These are phyloP conservation scores for Starmerella vitae DNA, from an alignment of 805 yeast genomes.

Conservation along the genomic window DNA sequence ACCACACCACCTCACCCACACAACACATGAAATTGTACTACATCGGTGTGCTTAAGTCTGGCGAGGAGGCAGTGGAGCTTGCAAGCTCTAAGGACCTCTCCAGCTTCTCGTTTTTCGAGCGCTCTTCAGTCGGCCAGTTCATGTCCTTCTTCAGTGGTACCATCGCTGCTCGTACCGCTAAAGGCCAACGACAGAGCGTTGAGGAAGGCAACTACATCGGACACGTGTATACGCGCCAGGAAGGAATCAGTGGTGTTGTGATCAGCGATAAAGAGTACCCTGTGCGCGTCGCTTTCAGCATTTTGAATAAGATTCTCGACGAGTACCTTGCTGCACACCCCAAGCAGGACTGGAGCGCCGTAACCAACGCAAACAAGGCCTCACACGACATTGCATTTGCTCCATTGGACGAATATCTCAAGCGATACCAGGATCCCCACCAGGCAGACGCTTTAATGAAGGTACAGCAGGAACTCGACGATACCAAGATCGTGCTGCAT, in stretches of 20 bases:
- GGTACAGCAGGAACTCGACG: constrained; percentile 95
- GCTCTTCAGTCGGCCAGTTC: constrained; percentile 71
- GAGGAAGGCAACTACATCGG: constrained; percentile 87
- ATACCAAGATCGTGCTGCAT: constrained; percentile 89
- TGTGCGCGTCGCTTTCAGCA: constrained; percentile 87
- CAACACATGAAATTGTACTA: constrained; percentile 71
- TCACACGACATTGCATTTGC: constrained; percentile 40
- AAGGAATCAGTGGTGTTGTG: constrained; percentile 82
- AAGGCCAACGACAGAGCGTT: constrained; percentile 87
- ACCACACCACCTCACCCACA: not conserved
- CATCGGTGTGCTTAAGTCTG: constrained; percentile 68
- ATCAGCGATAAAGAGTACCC: constrained; percentile 94
- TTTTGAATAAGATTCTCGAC: constrained; percentile 79
- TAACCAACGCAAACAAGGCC: constrained; percentile 26
- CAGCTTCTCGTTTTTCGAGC: constrained; percentile 80
- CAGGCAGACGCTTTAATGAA: constrained; percentile 95
- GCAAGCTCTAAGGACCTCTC: constrained; percentile 69
- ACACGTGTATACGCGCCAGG: constrained; percentile 79
- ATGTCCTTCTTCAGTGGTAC: constrained; percentile 91
- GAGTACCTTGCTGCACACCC: constrained; percentile 72
- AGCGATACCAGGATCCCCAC: constrained; percentile 87
- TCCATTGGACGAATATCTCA: constrained; percentile 53
- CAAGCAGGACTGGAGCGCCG: constrained; percentile 45
- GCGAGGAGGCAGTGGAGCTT: constrained; percentile 53
- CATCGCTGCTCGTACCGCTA: constrained; percentile 69